Base-by-base conservation (phyloP, 1,284 basidiomycete genomes). In the Ganoderma meredithae region DNA sequence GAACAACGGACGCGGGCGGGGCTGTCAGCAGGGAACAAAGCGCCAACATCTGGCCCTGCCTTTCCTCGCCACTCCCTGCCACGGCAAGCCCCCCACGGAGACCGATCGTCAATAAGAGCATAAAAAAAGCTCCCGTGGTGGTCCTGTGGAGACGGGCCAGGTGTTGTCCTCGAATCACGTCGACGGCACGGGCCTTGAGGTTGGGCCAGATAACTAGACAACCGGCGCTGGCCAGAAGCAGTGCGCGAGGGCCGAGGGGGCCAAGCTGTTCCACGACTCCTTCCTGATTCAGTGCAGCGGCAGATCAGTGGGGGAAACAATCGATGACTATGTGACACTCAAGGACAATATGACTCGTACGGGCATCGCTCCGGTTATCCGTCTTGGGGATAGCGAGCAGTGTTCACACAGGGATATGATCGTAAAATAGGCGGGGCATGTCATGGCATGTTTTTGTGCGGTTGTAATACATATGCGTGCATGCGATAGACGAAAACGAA, bases 391-490 rank as follows among this genome's bases (percentile, higher is more conserved):
- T 53, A 8, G 55, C 41, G 40, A 6, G 43, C 22, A 22, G 19
- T 22, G 10, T 64, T 64, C 64, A 60, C 62, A 44, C 62, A 31
- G 64, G 43, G 31, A 62, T 55, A 65, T 64, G 64, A 52, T 15
- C 53, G 49, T 53, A 40, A n/a, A 62, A 60, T 62, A 59, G 64
- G 31, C 65, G 65, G 68, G 70, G 74, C 77, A 78, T 75, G 74
- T 69, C 72, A 74, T 69, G 68, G 74, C 77, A 77, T 77, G 75
- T 76, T 77, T 77, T 78, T 78, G 71, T 71, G 71, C 69, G 67
- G 67, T 64, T 71, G 70, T 67, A 71, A 72, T 77, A 78, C 76
- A 78, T 76, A 75, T 76, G 75, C 76, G 71, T 70, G 72, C 70
- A 69, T 74, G 73, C 70, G 69, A 70, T 65, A 72, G 69, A 63